Percentiles rank a stretch among this genome's conserved stretches.
phyloP scores from a whole-genome alignment of 805 yeast species.

The Crinitomyces ghanaensis region DNA sequence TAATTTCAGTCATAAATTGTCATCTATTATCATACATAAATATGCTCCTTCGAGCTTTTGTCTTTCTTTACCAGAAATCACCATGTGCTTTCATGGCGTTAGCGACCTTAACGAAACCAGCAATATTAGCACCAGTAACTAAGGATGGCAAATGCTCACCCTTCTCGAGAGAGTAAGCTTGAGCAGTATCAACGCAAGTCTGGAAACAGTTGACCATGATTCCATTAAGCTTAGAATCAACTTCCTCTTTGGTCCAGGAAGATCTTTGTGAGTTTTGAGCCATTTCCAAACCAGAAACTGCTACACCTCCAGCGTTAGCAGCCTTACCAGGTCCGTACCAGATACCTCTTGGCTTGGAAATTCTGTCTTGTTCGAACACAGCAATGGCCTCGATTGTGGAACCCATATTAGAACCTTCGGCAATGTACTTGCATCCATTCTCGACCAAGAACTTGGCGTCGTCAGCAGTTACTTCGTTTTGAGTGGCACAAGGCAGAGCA shows the following conservation, averaged over 20 bases:
- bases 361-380: slow-evolving; percentile 60
- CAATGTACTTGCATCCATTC: slow-evolving; percentile 84
- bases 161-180: slow-evolving; percentile 60
- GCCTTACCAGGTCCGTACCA: slow-evolving; percentile 99
- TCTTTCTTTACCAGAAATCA: slow-evolving; percentile 39
- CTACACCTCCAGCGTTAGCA: slow-evolving; percentile 99
- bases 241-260: slow-evolving; percentile 85
- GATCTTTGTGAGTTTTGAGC: slow-evolving; percentile 97
- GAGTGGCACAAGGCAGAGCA: slow-evolving; percentile 97
- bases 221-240: slow-evolving; percentile 77
- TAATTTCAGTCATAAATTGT: background rate
- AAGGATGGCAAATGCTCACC: slow-evolving; percentile 75
- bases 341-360: slow-evolving; percentile 33
- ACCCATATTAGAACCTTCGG: slow-evolving; percentile 99
- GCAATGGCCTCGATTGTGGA: slow-evolving; percentile 95
- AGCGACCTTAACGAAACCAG: slow-evolving; percentile 97
- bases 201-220: slow-evolving; percentile 91
- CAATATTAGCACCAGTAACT: slow-evolving; percentile 98
- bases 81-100: slow-evolving; percentile 98
- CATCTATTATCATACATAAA: slow-evolving; percentile 1
- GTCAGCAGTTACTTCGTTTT: slow-evolving; percentile 92
- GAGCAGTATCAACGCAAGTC: slow-evolving; percentile 83
- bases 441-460: slow-evolving; percentile 93
- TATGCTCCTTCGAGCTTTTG: background rate
- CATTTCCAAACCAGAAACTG: slow-evolving; percentile 97